Evolutionary conservation across 768 basidiomycete genomes (phyloP).

Genomic region (Naganishia antarctica): DNA sequence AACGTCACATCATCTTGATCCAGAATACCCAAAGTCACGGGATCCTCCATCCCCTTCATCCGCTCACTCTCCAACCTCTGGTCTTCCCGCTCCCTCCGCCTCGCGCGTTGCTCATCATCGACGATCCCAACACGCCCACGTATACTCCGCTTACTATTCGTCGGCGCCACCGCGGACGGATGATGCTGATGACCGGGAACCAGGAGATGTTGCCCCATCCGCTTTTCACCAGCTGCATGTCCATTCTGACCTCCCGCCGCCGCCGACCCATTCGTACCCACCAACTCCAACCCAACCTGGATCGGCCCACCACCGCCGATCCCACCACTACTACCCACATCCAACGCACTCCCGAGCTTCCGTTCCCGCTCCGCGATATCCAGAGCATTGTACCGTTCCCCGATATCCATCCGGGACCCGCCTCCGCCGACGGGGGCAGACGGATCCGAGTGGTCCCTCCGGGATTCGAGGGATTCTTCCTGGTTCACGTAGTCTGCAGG

Average conservation of each 20-base stretch:
- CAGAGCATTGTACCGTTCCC: slow-evolving; percentile 13
- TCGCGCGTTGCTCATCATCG: slow-evolving; percentile 11
- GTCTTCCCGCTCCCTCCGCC: slow-evolving; percentile 6
- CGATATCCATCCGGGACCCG: background rate
- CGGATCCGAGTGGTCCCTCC: background rate
- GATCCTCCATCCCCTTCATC: slow-evolving; percentile 30
- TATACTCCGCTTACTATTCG: background rate
- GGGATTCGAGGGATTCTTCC: background rate
- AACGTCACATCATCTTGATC: slow-evolving; percentile 26
- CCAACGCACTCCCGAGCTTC: slow-evolving; percentile 3
- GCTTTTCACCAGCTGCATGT: background rate
- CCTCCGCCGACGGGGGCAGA: no score
- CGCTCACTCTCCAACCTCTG: slow-evolving; percentile 12
- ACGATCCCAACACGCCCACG: slow-evolving; percentile 14
- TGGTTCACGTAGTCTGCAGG: slow-evolving; percentile 8
- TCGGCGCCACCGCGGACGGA: background rate
- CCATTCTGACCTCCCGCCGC: background rate
- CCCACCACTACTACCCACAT: slow-evolving; percentile 6
- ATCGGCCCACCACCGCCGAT: slow-evolving; percentile 18
- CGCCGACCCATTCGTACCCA: background rate
- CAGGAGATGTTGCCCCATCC: slow-evolving; percentile 1
- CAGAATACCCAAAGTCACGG: slow-evolving; percentile 28
- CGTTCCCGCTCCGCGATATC: slow-evolving; percentile 18
- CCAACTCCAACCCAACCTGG: background rate
- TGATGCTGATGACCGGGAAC: slow-evolving; percentile 7